Evolutionary conservation across 352 stramenopile genomes (phyloP), one percentile per base, ranked within the genome.

Genomic region (Globisporangium recalcitrans): DNA sequence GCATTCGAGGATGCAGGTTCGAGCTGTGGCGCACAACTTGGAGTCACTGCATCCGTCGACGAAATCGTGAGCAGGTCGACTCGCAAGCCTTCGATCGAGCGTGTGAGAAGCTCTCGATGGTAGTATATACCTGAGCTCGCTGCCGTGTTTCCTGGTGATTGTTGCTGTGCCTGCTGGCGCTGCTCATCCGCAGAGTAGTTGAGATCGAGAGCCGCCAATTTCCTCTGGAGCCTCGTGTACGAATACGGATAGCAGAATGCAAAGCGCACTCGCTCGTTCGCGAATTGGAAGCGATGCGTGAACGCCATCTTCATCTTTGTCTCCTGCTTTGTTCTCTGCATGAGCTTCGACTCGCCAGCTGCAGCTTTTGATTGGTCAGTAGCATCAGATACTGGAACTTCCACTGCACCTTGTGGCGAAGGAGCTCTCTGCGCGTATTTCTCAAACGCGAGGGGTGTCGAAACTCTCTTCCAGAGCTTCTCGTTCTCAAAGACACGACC

Each of bases 171-270:
- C 10, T 21, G 13, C n/a, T 38, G 14, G 14, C 14, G 16, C 6
- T 54, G 24, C 1, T 27, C 48, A 22, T 5, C 19, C 14, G 19
- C 13, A 14, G 19, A 22, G n/a, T 31, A 11, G 21, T 65, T 71
- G 31, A 24, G 36, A n/a, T 88, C 77, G 21, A 86, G 42, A 10
- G 52, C 31, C 13, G 65, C 61, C 10, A 96, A 48, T 16, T 84
- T 64, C 3, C 74, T 57, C 69, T 95, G 81, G 22, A 76, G 64
- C 38, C 81, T 69, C 4, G 54, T 72, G 63, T 91, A 94, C 29
- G 74, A 81, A 62, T 88, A 89, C 29, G 85, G 85, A 31, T 88
- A 91, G 42, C 73, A 87, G 59, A 91, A 91, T 38, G 82, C 82
- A 48, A 91, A 87, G 21, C 71, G 75, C 22, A 90, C 67, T n/a